Base-by-base conservation (phyloP, 768 basidiomycete species). In the Naganishia vishniacii region DNA sequence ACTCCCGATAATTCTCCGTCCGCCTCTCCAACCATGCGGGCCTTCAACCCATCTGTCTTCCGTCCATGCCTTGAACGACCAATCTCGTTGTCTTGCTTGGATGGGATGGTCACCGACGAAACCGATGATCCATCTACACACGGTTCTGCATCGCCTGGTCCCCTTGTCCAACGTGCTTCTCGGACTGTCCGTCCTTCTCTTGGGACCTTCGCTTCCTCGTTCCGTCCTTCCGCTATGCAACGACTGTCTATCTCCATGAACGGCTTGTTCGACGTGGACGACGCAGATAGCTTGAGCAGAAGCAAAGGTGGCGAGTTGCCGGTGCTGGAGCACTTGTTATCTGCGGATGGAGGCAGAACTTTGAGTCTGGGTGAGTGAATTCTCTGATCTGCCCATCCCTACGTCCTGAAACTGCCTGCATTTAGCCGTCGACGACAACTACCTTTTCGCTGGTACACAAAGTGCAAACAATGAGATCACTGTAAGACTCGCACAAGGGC, bases 381-480 rank as follows among this genome's bases (percentile, higher is more conserved):
- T n/a, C 25, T n/a, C 32, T n/a, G 28, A 16, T 53, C 15, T 23
- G 20, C 15, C 4, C 25, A 29, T 12, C 23, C 62, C 37, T 26
- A 46, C 12, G 11, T 20, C 26, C 6, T 11, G 20, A 12, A 9
- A 15, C 29, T 16, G 2, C 16, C 9, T 40, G 0, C 9, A 28
- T 37, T 9, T 15, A 67, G 87, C 86, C 28, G 86, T 89, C 1
- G 86, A 86, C 72, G 81, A 82, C 6, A 73, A 80, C 13, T 82
- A 88, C 71, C 88, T 94, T 47, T 94, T 88, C 73, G 87, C 86
- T 61, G 91, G 91, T 0, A 88, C 85, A 68, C 90, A 92, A 72
- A 83, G 82, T 49, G 79, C 84, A 63, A 84, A 88, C 70, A 74
- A 77, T 59, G 74, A 72, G 49, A 90, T 93, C 62, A 83, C 83